Conservation (phyloP, 345 rosid genomes). For the Reutealis trisperma region DNA sequence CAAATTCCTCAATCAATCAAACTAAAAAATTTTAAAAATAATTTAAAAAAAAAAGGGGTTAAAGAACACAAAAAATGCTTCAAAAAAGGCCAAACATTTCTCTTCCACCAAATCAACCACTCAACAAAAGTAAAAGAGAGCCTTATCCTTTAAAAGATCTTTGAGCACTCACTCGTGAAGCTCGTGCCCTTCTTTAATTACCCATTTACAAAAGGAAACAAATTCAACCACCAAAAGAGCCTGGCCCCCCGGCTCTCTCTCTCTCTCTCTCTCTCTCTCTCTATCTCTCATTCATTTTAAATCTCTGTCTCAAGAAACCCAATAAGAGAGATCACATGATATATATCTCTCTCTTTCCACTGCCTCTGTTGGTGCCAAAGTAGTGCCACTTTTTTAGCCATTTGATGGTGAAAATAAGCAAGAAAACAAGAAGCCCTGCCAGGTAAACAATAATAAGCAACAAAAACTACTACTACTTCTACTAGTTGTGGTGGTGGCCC, state of each 20-base stretch:
- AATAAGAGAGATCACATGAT: neutral
- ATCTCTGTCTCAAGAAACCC: conserved; percentile 28
- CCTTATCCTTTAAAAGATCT: conserved; percentile 14
- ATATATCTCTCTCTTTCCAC: conserved; percentile 21
- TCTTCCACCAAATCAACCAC: conserved; percentile 20
- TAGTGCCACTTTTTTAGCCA: conserved; percentile 14
- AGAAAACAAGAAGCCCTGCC: neutral
- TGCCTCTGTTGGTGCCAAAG: conserved; percentile 11
- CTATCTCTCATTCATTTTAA: neutral
- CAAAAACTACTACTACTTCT: neutral
- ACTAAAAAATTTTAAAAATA: too few relatives aligned
- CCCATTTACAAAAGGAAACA: neutral
- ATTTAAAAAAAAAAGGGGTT: neutral
- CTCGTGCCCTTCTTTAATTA: conserved; percentile 35
- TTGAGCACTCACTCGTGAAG: conserved; percentile 31
- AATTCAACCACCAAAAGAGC: conserved; percentile 19
- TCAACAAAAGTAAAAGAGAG: neutral
- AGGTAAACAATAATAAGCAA: neutral
- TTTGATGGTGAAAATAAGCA: conserved; percentile 9
- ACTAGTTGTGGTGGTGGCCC: neutral
- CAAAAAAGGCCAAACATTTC: conserved; percentile 11
- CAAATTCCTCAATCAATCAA: neutral
- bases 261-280: neutral
- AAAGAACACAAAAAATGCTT: neutral
- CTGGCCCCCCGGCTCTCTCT: conserved; percentile 8